Base-by-base conservation (phyloP, 2,329 filamentous ascomycete species). In the Fusarium newnesense region DNA sequence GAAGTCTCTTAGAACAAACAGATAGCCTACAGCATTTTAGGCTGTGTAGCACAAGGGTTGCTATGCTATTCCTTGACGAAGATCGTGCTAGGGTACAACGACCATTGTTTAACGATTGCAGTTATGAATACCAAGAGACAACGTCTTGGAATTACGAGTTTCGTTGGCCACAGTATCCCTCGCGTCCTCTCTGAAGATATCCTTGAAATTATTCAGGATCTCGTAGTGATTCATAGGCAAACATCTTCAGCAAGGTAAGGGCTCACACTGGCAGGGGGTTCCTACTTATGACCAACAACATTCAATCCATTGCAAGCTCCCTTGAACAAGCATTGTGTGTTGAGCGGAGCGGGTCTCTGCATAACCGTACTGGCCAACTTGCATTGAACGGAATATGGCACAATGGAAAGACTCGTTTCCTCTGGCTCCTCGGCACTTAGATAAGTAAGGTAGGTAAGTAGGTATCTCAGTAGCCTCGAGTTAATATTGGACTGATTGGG, bases 1-100 rank as follows among this genome's bases (percentile, higher is more conserved):
- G 34, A 58, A 47, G 46, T 52, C 69, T 72, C 52, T 57, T 50
- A 42, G 50, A 66, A 66, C 57, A 70, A 62, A 70, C n/a, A 49
- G 58, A 64, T 52, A 57, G 24, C 66, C 32, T 44, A 53, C 40
- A 34, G 47, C 30, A 46, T 58, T 46, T 46, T 52, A 36, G 37
- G 30, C 40, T 43, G 26, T 52, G 46, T 37, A 54, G 47, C 40
- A 43, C 58, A 60, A 34, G 39, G 34, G 24, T 52, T 46, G 34
- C 43, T 24, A 53, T 59, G 36, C 28, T 52, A 26, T 16, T 52
- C 64, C 39, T 67, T 50, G 63, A 49, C 49, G 30, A 28, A 54
- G 53, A 71, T 71, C 47, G 47, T 53, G 40, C 53, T 56, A 43
- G 63, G 46, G 30, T 60, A 62, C 26, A 66, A 66, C 58, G 46